Evolutionary conservation across 78 protist genomes (phyloP), one percentile per base, ranked within the genome.

Genomic region (Dictyostelium intermedium): DNA sequence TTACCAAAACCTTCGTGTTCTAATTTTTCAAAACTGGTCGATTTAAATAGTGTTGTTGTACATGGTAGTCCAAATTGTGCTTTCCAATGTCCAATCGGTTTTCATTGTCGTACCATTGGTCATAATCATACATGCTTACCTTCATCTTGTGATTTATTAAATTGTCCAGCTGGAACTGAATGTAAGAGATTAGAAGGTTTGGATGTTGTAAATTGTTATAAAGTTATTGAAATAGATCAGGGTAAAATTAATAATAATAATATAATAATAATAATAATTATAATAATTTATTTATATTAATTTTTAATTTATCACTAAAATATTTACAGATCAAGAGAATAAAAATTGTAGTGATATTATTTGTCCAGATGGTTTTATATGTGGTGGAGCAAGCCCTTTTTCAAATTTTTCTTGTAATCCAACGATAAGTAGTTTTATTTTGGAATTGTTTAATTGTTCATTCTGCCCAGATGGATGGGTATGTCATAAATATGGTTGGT

Each of bases 401-500:
- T 20, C 92, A 56, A 66, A 86, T 77, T 11, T 7, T 20, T 77
- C 63, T 60, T 86, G 92, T 86, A 13, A 77, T 10, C 92, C 92
- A 16, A 1, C 8, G 0, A 25, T 45, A 6, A 27, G 11, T 41
- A 47, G 63, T 39, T 56, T 25, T 3, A 25, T 77, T n/a, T 73
- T 43, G 0, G 61, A 66, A 23, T 66, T 14, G 23, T 74, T 73
- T 16, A 27, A 56, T 35, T 85, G 92, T 53, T 10, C 84, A 1
- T 13, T 11, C 2, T 85, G 92, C 56, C 92, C 92, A 34, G 11
- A 8, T 23, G 37, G 27, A 1, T 85, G 81, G 63, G 63, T 25
- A 1, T 85, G 92, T 37, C 74, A 56, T 13, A 18, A n/a, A 85
- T 85, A 74, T 85, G 92, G 92, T 2, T 85, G 92, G 92, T 53